Conservation (phyloP, 768 basidiomycete genomes). For the Pisolithus sp. region DNA sequence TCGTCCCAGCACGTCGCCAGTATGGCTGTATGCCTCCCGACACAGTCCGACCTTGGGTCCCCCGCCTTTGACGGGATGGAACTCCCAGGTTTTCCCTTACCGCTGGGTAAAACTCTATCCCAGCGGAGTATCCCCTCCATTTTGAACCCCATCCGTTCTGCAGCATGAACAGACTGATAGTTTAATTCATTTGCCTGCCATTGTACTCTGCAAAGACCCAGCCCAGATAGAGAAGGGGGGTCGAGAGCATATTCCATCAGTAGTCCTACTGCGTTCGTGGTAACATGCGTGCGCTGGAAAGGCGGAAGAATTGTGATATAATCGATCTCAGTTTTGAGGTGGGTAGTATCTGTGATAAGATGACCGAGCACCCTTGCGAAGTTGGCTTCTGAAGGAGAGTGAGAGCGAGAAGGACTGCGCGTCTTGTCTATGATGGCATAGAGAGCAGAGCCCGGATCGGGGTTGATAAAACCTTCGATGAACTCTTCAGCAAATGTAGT, state of each 20-base stretch:
- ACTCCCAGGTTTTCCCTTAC: conserved; percentile 12
- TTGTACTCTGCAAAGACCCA: conserved; percentile 38
- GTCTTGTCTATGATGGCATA: conserved; percentile 51
- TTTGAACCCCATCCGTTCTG: conserved; percentile 37
- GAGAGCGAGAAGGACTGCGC: neutral
- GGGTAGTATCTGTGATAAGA: conserved; percentile 34
- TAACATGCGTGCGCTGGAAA: conserved; percentile 59
- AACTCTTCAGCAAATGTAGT: conserved; percentile 27
- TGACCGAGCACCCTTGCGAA: conserved; percentile 49
- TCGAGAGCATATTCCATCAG: too few relatives aligned
- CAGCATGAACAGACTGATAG: conserved; percentile 27
- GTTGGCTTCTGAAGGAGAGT: conserved; percentile 7
- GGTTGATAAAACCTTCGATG: conserved; percentile 28
- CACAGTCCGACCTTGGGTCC: conserved; percentile 5
- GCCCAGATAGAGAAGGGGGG: conserved; percentile 27
- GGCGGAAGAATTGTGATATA: conserved; percentile 44
- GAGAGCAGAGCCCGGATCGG: conserved; percentile 30
- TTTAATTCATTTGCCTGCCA: conserved; percentile 32
- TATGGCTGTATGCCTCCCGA: conserved; percentile 25
- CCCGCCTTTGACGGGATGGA: conserved; percentile 14
- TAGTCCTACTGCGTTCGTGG: too few relatives aligned
- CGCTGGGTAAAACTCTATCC: conserved; percentile 25
- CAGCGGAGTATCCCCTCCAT: conserved; percentile 34
- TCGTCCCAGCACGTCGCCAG: conserved; percentile 32
- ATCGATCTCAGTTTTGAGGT: conserved; percentile 51